Conservation (phyloP, 2,329 filamentous ascomycete species). For the Colletotrichum orchidophilum region DNA sequence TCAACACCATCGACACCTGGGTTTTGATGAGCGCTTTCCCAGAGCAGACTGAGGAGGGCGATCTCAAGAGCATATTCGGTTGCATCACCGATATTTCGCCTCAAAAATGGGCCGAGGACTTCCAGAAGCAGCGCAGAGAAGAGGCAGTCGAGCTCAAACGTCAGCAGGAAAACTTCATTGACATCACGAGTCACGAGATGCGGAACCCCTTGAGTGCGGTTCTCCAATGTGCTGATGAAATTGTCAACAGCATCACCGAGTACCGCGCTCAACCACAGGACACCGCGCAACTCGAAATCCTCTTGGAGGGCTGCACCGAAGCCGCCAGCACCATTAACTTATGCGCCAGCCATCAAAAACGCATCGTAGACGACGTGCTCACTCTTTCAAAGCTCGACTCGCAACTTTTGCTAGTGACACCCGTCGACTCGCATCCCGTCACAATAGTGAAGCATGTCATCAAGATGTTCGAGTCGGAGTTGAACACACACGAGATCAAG, state of each 20-base stretch:
- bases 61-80: slow-evolving; percentile 79
- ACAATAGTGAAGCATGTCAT: slow-evolving; percentile 74
- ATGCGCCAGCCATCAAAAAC: slow-evolving; percentile 82
- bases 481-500: slow-evolving; percentile 76
- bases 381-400: slow-evolving; percentile 77
- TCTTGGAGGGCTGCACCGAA: slow-evolving; percentile 70
- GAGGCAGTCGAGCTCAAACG: slow-evolving; percentile 84
- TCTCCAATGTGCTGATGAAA: slow-evolving; percentile 80
- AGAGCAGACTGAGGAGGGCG: slow-evolving; percentile 70
- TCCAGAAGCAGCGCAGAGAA: slow-evolving; percentile 80
- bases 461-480: slow-evolving; percentile 83
- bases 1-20: slow-evolving; percentile 75
- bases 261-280: slow-evolving; percentile 46
- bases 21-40: slow-evolving; percentile 81
- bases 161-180: slow-evolving; percentile 77
- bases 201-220: slow-evolving; percentile 80
- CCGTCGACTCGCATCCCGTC: slow-evolving; percentile 74
- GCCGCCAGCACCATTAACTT: slow-evolving; percentile 84
- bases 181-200: slow-evolving; percentile 81
- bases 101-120: slow-evolving; percentile 85
- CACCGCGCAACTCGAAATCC: slow-evolving; percentile 53
- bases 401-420: slow-evolving; percentile 74
- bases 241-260: slow-evolving; percentile 59
- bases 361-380: slow-evolving; percentile 74
- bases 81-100: slow-evolving; percentile 87